A percentile compares a stretch with the other conserved stretches of the same genome.
Evolutionary conservation across 106 monocot genomes (phyloP).

Genomic region (Dioscorea dumetorum): DNA sequence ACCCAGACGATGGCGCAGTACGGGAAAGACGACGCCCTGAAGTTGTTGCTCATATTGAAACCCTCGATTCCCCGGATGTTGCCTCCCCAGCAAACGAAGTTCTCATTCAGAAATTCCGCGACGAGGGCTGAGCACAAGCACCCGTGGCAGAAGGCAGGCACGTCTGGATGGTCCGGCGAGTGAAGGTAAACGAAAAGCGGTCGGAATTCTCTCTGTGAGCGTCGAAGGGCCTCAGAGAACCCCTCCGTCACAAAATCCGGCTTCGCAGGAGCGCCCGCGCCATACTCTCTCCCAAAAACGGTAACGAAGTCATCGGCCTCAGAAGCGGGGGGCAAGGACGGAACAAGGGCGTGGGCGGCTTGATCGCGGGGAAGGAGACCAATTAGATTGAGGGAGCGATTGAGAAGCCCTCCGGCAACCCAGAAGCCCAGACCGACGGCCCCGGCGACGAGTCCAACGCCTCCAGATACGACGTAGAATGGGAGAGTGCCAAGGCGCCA

Average conservation of each 20-base stretch:
- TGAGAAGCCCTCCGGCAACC: no score
- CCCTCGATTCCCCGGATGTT: conserved; percentile 81
- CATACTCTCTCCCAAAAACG: conserved; percentile 55
- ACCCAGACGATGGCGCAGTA: conserved; percentile 89
- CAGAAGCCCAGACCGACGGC: conserved; percentile 57
- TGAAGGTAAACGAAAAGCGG: conserved; percentile 88
- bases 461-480: conserved; percentile 75
- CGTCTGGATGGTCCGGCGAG: conserved; percentile 88
- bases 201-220: conserved; percentile 74
- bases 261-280: conserved; percentile 7
- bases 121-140: conserved; percentile 53
- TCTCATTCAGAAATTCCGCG: conserved; percentile 74
- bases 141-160: conserved; percentile 55
- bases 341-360: conserved; percentile 1
- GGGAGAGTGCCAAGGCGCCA: conserved; percentile 90
- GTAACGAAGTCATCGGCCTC: conserved; percentile 70
- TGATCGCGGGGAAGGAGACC: conserved; percentile 10
- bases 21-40: conserved; percentile 85
- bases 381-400: conserved; percentile 32
- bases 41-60: conserved; percentile 97
- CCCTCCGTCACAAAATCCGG: conserved; percentile 64
- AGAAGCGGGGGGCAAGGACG: conserved; percentile 1
- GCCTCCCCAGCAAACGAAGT: conserved; percentile 93
- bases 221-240: conserved; percentile 82
- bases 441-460: conserved; percentile 65